Base-by-base conservation (phyloP, 352 stramenopile species). In the Phytopythium oedochilum region DNA sequence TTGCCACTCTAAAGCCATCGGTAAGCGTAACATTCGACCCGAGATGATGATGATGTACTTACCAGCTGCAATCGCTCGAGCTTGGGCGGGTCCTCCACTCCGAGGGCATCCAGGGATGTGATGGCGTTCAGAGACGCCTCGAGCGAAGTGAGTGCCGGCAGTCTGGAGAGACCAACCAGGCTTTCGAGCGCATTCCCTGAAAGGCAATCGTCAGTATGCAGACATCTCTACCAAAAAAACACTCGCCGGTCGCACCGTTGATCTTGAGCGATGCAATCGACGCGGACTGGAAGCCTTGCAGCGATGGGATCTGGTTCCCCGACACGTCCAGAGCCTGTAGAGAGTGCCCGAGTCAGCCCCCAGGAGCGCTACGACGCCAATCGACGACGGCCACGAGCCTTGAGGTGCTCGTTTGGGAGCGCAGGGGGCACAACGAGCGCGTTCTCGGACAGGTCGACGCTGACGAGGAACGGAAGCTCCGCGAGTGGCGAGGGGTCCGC, bases 1-100 rank as follows among this genome's bases (percentile, higher is more conserved):
- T 89, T 93, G 26, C 89, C 78, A 47, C 79, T 75, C 83, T 92
- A n/a, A n/a, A n/a, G n/a, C n/a, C n/a, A n/a, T n/a, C n/a, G n/a
- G n/a, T n/a, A n/a, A n/a, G n/a, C n/a, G n/a, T n/a, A n/a, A n/a
- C n/a, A 38, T 23, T 64, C 36, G 14, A 22, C 2, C 20, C 2
- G 6, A 34, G 23, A 53, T 0, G 20, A 38, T 11, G 32, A 34
- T 39, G 20, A 35, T 11, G 8, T 42, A 0, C 5, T 40, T 68
- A 92, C 82, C 47, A 92, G 52, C 5, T 76, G 61, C 31, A 92
- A 60, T 0, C 55, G 58, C 54, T 85, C 73, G 18, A 92, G 58
- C 50, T 80, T 88, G 14, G 49, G 47, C 12, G 70, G 38, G 18
- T 61, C 49, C 49, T 86, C 79, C 23, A 18, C 54, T 3, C 54